These are phyloP conservation scores for Penicillium paneum DNA, from an alignment of 2,329 filamentous ascomycete species.

Conservation along the genomic window DNA sequence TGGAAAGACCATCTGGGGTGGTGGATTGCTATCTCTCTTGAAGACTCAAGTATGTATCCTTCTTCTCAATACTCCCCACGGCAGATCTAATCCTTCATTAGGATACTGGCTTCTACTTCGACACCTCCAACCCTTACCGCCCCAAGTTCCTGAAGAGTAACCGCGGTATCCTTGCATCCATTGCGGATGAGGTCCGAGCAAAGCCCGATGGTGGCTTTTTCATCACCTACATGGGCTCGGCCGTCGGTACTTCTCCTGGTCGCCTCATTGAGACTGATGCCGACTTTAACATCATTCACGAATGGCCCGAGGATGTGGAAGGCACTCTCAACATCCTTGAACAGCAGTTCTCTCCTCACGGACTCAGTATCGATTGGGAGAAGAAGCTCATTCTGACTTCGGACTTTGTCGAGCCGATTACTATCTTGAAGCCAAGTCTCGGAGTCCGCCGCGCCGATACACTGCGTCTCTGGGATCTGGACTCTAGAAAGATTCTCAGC, in stretches of 20 bases:
- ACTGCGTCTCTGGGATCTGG: conserved; percentile 58
- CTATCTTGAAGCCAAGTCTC: conserved; percentile 57
- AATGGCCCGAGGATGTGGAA: conserved; percentile 58
- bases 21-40: conserved; percentile 57
- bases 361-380: conserved; percentile 57
- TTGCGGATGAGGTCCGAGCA: conserved; percentile 61
- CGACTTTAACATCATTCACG: conserved; percentile 59
- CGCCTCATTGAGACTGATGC: conserved; percentile 61
- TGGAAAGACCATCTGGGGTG: conserved; percentile 57
- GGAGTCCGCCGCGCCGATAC: conserved; percentile 57
- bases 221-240: conserved; percentile 61
- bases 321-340: conserved; percentile 56
- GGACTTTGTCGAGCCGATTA: conserved; percentile 61
- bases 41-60: conserved; percentile 47
- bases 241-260: conserved; percentile 57
- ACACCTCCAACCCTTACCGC: conserved; percentile 56
- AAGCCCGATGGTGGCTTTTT: conserved; percentile 62
- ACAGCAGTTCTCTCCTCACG: conserved; percentile 61
- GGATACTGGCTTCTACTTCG: conserved; percentile 63
- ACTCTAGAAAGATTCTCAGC: conserved; percentile 53
- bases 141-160: conserved; percentile 60
- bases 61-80: too few relatives aligned
- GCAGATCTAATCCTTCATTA: conserved; percentile 25
- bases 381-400: conserved; percentile 59
- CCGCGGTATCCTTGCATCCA: conserved; percentile 57